Conservation (phyloP, 2,329 filamentous ascomycete genomes). For the Shiraia bambusicola region DNA sequence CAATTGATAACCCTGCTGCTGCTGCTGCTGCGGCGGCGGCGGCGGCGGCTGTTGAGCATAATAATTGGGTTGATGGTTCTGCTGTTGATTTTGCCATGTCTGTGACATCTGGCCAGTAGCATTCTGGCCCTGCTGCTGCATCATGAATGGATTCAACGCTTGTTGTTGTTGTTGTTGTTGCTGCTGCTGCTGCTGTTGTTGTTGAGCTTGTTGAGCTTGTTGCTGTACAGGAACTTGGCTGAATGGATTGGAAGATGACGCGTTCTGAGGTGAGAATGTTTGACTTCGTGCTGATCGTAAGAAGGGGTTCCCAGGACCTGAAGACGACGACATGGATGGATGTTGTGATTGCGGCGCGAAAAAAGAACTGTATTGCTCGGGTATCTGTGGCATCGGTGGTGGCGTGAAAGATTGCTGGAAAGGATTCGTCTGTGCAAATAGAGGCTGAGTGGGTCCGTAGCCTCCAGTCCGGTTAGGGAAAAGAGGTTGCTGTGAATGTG, state of each 20-base stretch:
- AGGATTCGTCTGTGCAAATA: slow-evolving; percentile 43
- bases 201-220: slow-evolving; percentile 18
- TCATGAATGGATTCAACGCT: slow-evolving; percentile 26
- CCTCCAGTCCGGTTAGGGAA: slow-evolving; percentile 78
- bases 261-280: slow-evolving; percentile 40
- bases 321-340: slow-evolving; percentile 45
- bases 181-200: no score
- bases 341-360: slow-evolving; percentile 35
- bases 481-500: slow-evolving; percentile 47
- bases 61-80: slow-evolving; percentile 20
- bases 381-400: slow-evolving; percentile 46
- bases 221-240: slow-evolving; percentile 31
- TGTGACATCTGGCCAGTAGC: slow-evolving; percentile 20
- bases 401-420: slow-evolving; percentile 46
- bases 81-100: slow-evolving; percentile 27
- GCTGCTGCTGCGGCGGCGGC: no score
- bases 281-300: slow-evolving; percentile 47
- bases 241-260: slow-evolving; percentile 43
- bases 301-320: slow-evolving; percentile 47
- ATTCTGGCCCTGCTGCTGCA: slow-evolving; percentile 19
- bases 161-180: slow-evolving; percentile 25
- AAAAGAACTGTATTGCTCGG: slow-evolving; percentile 41
- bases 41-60: slow-evolving; percentile 17
- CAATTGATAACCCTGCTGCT: slow-evolving; percentile 9
- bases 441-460: slow-evolving; percentile 44